A percentile compares a stretch with the other conserved stretches of the same genome.
Evolutionary conservation across 2,329 filamentous ascomycete genomes (phyloP).

Genomic region (Paecilomyces sp.): DNA sequence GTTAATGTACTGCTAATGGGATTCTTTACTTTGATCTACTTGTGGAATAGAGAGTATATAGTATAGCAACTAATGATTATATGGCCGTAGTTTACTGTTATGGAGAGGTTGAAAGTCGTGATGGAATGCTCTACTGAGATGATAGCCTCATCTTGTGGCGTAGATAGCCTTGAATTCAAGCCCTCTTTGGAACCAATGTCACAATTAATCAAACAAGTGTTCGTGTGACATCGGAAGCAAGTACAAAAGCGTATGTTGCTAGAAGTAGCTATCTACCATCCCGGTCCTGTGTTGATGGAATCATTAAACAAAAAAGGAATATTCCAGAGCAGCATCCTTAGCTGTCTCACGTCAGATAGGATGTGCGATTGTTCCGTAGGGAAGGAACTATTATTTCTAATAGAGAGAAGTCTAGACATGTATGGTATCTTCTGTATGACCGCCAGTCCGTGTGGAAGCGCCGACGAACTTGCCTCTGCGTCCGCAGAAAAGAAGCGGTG

Average conservation of each 20-base stretch:
- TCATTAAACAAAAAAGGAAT: neutral
- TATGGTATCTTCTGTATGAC: neutral
- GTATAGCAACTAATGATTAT: too few relatives aligned
- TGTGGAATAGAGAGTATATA: too few relatives aligned
- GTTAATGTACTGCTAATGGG: too few relatives aligned
- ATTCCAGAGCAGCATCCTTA: neutral
- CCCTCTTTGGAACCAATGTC: too few relatives aligned
- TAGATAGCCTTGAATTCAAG: neutral
- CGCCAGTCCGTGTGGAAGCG: neutral
- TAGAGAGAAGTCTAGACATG: neutral
- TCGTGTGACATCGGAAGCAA: neutral
- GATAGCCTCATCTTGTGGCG: neutral
- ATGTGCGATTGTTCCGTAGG: neutral
- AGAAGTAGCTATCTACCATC: neutral
- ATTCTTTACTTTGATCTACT: too few relatives aligned
- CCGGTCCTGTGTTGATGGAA: neutral
- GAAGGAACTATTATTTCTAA: neutral
- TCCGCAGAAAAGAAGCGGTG: neutral
- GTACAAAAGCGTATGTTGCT: neutral
- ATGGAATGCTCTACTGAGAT: neutral
- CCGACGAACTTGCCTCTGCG: neutral
- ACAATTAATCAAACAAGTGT: neutral
- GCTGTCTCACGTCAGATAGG: neutral
- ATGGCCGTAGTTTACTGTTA: too few relatives aligned
- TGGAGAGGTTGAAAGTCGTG: too few relatives aligned